Base-by-base conservation (phyloP, 2,329 filamentous ascomycete species). In the Gremmenia infestans region DNA sequence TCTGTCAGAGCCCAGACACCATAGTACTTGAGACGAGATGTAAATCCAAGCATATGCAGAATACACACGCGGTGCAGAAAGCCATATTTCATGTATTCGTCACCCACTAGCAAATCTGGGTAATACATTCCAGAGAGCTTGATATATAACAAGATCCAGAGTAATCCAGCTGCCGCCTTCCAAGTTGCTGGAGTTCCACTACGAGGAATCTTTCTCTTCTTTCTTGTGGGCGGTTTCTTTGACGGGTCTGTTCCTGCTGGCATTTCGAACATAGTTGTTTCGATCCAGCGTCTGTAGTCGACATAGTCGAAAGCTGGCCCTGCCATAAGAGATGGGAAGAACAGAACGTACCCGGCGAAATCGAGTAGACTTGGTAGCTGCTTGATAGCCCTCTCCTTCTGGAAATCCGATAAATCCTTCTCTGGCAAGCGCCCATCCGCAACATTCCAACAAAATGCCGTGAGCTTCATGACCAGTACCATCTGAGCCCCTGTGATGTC, bases 381-480 rank as follows among this genome's bases (percentile, higher is more conserved):
- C 52, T 78, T 79, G 43, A 99, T 80, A 48, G 88, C 88, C 32
- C 89, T 85, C 61, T 92, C 88, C 68, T 87, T 92, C 71, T 99
- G 94, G 47, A 88, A 83, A 50, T 94, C 89, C 0, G 89, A 89
- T n/a, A 99, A 81, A 56, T 92, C 83, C 45, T 87, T 80, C 17
- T 87, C 83, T 3, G 90, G 85, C 19, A 96, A 79, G 56, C 87
- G 85, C 19, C 94, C 95, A 71, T 99, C 94, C 67, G 94, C 91
- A 8, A 97, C 87, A 70, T 97, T 97, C 94, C 94, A 99, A 75
- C 91, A 96, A 70, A 99, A 99, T 5, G 93, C 89, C 22, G 86
- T 91, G 37, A 99, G 83, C 73, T 99, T 99, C 91, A 99, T 99
- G 60, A 97, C 87, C 65, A 97, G 75, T 36, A 99, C 94, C 94